phyloP scores from a whole-genome alignment of 2,329 filamentous ascomycete genomes.

The Monosporascus sp. region DNA sequence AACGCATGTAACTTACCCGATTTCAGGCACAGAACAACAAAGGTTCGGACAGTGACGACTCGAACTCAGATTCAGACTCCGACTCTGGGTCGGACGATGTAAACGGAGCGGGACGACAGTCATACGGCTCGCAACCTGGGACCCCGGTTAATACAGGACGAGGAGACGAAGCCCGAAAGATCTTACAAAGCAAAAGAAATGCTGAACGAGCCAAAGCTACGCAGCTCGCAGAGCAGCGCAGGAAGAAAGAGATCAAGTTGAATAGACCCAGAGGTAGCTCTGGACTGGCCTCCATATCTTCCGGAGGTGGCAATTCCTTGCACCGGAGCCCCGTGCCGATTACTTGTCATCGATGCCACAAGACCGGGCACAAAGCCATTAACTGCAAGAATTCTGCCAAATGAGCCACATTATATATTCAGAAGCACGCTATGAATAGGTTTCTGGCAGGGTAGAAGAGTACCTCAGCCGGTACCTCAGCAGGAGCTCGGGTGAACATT shows the following conservation, averaged over 20 bases:
- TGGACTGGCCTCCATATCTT: constrained; percentile 54
- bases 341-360: constrained; percentile 57
- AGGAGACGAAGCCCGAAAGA: constrained; percentile 22
- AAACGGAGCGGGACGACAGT: constrained; percentile 17
- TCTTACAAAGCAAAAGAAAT: constrained; percentile 42
- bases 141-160: constrained; percentile 36
- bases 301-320: constrained; percentile 29
- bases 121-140: constrained; percentile 35
- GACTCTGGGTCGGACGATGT: constrained; percentile 19
- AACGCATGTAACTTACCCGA: constrained; percentile 28
- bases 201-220: constrained; percentile 41
- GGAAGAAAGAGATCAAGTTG: constrained; percentile 62
- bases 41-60: constrained; percentile 34
- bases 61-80: constrained; percentile 28
- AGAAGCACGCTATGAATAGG: neutral
- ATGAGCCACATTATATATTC: neutral
- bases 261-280: constrained; percentile 37
- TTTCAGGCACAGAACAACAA: constrained; percentile 27
- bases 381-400: constrained; percentile 15
- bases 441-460: too few species aligned
- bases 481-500: too few species aligned
- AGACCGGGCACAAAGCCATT: constrained; percentile 50
- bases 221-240: constrained; percentile 52
- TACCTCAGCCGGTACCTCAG: too few species aligned
- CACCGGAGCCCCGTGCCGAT: constrained; percentile 25